A percentile compares a stretch with the other conserved stretches of the same genome.
Evolutionary conservation across 1,284 basidiomycete genomes (phyloP).

Genomic region (Papiliotrema nemorosa): DNA sequence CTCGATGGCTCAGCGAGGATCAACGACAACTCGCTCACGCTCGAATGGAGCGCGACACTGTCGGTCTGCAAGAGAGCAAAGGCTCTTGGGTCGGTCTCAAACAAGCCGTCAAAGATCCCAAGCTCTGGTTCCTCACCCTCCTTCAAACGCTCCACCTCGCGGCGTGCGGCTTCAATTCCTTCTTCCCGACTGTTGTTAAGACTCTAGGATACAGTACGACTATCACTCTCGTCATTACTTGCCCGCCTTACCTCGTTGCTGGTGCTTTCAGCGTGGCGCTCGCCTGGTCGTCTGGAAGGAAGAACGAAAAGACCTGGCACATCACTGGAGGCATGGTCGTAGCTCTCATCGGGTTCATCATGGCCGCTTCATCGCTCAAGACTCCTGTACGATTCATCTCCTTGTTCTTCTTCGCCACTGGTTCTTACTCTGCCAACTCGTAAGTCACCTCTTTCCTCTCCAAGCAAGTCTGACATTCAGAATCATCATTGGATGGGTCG

Average conservation of each 20-base stretch:
- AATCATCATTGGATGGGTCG: constrained; percentile 36
- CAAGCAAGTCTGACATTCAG: too few species aligned
- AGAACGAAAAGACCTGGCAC: constrained; percentile 27
- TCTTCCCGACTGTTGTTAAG: constrained; percentile 23
- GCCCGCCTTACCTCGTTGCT: constrained; percentile 40
- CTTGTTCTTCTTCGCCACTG: constrained; percentile 26
- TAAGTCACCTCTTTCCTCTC: too few species aligned
- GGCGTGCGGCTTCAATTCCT: constrained; percentile 24
- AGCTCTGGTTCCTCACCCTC: constrained; percentile 30
- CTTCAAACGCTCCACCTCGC: constrained; percentile 28
- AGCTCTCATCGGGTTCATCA: constrained; percentile 31
- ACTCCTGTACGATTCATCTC: constrained; percentile 32
- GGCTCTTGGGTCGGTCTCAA: constrained; percentile 28
- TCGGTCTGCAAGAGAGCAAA: constrained; percentile 25
- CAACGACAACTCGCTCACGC: constrained; percentile 12
- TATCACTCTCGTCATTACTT: constrained; percentile 45
- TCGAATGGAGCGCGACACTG: constrained; percentile 7
- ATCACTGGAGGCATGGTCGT: constrained; percentile 25
- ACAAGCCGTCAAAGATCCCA: constrained; percentile 28
- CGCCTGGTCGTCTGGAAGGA: constrained; percentile 26
- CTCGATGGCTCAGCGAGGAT: constrained; percentile 13
- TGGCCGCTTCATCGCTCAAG: constrained; percentile 29
- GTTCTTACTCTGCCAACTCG: constrained; percentile 33
- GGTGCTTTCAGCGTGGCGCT: constrained; percentile 21
- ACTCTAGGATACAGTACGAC: constrained; percentile 37